A percentile compares a stretch with the other conserved stretches of the same genome.
Evolutionary conservation across 2,329 filamentous ascomycete species (phyloP).

Genomic region (Metarhizium humberi): DNA sequence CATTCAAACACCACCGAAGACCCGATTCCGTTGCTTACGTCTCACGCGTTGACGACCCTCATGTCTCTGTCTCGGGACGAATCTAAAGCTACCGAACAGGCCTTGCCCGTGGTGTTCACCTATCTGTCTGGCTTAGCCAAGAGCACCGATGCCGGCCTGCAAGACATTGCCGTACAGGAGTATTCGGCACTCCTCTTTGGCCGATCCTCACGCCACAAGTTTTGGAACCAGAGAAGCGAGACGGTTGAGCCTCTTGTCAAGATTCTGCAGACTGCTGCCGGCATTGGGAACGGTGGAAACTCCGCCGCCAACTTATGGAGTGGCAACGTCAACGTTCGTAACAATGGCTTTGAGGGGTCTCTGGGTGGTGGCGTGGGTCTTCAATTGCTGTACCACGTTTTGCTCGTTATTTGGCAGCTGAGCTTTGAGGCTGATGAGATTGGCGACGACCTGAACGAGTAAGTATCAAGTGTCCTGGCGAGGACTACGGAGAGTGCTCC

Average conservation of each 20-base stretch:
- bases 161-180: conserved; percentile 91
- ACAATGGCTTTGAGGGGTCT: conserved; percentile 51
- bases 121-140: conserved; percentile 80
- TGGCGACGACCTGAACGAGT: conserved; percentile 76
- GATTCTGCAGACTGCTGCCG: conserved; percentile 71
- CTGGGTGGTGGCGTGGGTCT: conserved; percentile 78
- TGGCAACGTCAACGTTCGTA: conserved; percentile 41
- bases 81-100: conserved; percentile 58
- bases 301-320: conserved; percentile 54
- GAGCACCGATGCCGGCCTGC: conserved; percentile 77
- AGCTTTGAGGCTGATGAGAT: conserved; percentile 79
- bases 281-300: conserved; percentile 57
- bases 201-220: conserved; percentile 63
- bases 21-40: conserved; percentile 80
- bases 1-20: conserved; percentile 69
- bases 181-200: conserved; percentile 79
- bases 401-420: conserved; percentile 91
- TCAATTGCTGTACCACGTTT: conserved; percentile 87
- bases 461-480: conserved; percentile 25
- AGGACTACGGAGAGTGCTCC: neutral
- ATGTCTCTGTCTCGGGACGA: conserved; percentile 59
- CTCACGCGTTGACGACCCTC: conserved; percentile 74
- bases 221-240: conserved; percentile 86
- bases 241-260: conserved; percentile 74
- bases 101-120: conserved; percentile 72